Conservation (phyloP, 352 stramenopile genomes). For the Phytophthora pseudosyringae region DNA sequence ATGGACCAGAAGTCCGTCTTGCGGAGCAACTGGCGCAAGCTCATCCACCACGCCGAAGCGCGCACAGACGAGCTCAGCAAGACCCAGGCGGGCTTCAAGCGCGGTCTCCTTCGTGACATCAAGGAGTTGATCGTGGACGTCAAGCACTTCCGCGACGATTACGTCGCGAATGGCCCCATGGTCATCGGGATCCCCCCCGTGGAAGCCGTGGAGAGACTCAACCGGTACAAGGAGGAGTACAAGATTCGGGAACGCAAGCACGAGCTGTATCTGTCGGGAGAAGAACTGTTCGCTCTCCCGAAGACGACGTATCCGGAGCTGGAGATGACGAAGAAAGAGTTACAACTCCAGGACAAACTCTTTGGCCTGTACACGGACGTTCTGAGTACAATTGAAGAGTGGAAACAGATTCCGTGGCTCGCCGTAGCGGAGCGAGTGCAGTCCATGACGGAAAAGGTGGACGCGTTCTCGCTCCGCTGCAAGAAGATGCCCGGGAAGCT, state of each 20-base stretch:
- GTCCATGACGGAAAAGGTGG: constrained; percentile 97
- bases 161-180: constrained; percentile 96
- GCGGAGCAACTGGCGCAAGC: constrained; percentile 96
- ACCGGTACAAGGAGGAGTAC: constrained; percentile 98
- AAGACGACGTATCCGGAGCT: constrained; percentile 97
- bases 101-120: constrained; percentile 95
- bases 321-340: constrained; percentile 97
- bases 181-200: constrained; percentile 97
- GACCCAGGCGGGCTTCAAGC: constrained; percentile 96
- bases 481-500: constrained; percentile 98
- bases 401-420: constrained; percentile 97
- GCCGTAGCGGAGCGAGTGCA: constrained; percentile 94
- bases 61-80: constrained; percentile 96
- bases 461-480: constrained; percentile 94
- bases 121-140: constrained; percentile 97
- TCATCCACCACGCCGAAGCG: constrained; percentile 95
- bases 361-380: constrained; percentile 98
- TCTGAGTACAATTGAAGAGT: constrained; percentile 96
- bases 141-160: constrained; percentile 96
- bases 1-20: constrained; percentile 99
- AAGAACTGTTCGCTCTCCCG: constrained; percentile 97
- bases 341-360: constrained; percentile 93
- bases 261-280: constrained; percentile 96
- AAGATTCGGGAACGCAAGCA: constrained; percentile 98
- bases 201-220: constrained; percentile 96